These are phyloP conservation scores for Paradendryphiella salina DNA, from an alignment of 2,329 filamentous ascomycete species.

Conservation along the genomic window DNA sequence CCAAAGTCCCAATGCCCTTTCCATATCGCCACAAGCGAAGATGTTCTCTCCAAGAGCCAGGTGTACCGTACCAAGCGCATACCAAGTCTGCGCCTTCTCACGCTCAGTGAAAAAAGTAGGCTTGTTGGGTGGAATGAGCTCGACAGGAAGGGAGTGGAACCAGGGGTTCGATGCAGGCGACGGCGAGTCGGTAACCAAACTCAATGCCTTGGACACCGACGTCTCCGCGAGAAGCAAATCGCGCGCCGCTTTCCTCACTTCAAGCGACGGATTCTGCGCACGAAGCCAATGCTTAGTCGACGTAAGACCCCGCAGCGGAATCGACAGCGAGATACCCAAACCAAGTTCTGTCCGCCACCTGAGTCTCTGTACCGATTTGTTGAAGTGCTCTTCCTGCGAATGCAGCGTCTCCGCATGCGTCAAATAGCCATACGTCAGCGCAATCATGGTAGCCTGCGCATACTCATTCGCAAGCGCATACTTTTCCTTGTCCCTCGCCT, in stretches of 20 bases:
- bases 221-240: conserved; percentile 31
- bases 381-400: conserved; percentile 26
- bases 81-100: conserved; percentile 39
- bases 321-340: conserved; percentile 26
- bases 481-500: conserved; percentile 20
- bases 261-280: background rate
- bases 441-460: conserved; percentile 31
- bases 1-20: conserved; percentile 33
- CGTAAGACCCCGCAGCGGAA: conserved; percentile 14
- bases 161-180: conserved; percentile 35
- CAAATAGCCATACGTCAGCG: conserved; percentile 39
- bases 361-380: conserved; percentile 30
- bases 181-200: conserved; percentile 34
- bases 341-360: conserved; percentile 39
- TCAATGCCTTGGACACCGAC: conserved; percentile 30
- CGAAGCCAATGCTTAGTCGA: conserved; percentile 21
- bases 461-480: conserved; percentile 28
- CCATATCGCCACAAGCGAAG: conserved; percentile 42
- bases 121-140: conserved; percentile 41
- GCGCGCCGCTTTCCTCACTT: conserved; percentile 16
- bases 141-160: conserved; percentile 35
- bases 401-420: conserved; percentile 36
- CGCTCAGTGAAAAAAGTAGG: conserved; percentile 32
- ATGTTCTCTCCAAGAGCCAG: conserved; percentile 34
- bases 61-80: conserved; percentile 34